A percentile compares a stretch with the other conserved stretches of the same genome.
Conservation (phyloP, 1,139 yeast genomes). For the Geotrichum aggregatum region DNA sequence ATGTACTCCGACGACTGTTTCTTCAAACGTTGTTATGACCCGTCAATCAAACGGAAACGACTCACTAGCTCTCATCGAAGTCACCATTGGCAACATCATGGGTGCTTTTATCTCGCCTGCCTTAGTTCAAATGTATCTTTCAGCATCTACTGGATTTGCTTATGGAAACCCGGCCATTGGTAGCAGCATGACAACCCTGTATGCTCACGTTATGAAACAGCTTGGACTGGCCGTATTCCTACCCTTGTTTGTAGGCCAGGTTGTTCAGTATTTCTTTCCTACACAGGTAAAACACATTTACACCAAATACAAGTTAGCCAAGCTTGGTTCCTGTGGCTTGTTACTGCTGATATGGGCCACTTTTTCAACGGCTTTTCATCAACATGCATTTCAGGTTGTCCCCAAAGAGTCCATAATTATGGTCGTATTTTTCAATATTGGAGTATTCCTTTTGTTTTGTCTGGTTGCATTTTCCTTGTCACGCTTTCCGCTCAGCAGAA, state of each 20-base stretch:
- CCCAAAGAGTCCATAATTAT: conserved; percentile 66
- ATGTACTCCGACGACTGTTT: conserved; percentile 86
- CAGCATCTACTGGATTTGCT: conserved; percentile 52
- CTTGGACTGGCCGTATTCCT: conserved; percentile 77
- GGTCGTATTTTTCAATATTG: conserved; percentile 75
- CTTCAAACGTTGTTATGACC: conserved; percentile 92
- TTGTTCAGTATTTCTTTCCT: conserved; percentile 65
- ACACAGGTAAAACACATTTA: conserved; percentile 58
- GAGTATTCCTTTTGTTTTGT: conserved; percentile 72
- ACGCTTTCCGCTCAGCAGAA: conserved; percentile 50
- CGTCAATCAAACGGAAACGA: conserved; percentile 72
- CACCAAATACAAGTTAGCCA: conserved; percentile 56
- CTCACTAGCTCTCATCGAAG: conserved; percentile 74
- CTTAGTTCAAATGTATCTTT: conserved; percentile 63
- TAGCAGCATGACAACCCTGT: conserved; percentile 52
- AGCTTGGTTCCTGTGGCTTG: conserved; percentile 76
- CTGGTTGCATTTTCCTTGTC: conserved; percentile 53
- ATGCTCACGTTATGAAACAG: conserved; percentile 76
- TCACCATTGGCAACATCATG: conserved; percentile 72
- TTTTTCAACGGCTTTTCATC: conserved; percentile 83
- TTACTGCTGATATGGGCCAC: conserved; percentile 77
- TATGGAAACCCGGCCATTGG: conserved; percentile 80
- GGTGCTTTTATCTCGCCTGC: conserved; percentile 91
- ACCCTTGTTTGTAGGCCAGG: conserved; percentile 86
- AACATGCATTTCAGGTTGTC: conserved; percentile 69